Conservation (phyloP, 2,329 filamentous ascomycete genomes). For the Trichoderma sp. region DNA sequence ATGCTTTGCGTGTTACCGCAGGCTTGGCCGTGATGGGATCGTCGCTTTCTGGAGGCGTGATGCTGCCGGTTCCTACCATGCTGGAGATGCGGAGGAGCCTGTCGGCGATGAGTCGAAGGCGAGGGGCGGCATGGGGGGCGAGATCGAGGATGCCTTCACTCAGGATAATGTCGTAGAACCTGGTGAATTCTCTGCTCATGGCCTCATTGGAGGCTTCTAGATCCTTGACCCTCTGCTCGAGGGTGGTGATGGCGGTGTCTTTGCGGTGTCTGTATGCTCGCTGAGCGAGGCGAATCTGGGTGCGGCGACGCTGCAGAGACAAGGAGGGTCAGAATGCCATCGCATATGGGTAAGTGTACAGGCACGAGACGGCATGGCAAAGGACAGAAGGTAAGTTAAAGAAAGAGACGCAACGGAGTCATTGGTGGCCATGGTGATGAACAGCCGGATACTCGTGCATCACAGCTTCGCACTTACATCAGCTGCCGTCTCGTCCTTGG, state of each 20-base stretch:
- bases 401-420: background rate
- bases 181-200: conserved; percentile 72
- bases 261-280: conserved; percentile 83
- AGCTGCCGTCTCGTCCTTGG: conserved; percentile 74
- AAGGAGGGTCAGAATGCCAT: conserved; percentile 33
- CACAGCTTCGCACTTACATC: conserved; percentile 63
- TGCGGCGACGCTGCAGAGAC: conserved; percentile 67
- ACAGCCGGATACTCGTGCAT: background rate
- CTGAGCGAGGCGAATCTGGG: conserved; percentile 85
- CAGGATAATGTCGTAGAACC: conserved; percentile 64
- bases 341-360: background rate
- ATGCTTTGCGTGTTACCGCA: conserved; percentile 8
- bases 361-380: no score
- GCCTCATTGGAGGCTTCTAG: conserved; percentile 71
- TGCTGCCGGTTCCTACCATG: conserved; percentile 44
- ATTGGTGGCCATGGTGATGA: background rate
- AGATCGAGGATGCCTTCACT: conserved; percentile 59
- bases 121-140: conserved; percentile 58
- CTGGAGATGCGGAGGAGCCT: conserved; percentile 60
- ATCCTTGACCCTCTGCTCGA: conserved; percentile 70
- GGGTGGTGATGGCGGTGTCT: conserved; percentile 73
- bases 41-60: conserved; percentile 28
- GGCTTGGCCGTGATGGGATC: conserved; percentile 23
- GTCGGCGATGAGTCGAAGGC: conserved; percentile 60
- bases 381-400: no score